Evolutionary conservation across 176 grass and related monocot genomes (phyloP).

Genomic region (Rhynchospora pubera): DNA sequence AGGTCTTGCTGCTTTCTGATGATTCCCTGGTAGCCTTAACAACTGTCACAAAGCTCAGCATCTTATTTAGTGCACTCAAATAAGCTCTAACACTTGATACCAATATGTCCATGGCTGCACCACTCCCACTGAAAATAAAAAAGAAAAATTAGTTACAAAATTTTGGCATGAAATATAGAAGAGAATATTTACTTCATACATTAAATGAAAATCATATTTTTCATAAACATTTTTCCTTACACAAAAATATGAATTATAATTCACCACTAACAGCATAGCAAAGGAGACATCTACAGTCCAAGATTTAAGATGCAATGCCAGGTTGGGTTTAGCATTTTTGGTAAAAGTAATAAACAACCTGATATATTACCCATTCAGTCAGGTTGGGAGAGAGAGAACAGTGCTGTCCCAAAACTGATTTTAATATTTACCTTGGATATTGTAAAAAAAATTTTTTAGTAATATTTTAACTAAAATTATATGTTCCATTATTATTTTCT

Average conservation of each 20-base stretch:
- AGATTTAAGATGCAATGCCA: not conserved
- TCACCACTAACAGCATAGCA: not conserved
- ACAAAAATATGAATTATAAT: not conserved
- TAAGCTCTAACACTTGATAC: constrained; percentile 86
- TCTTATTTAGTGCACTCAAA: constrained; percentile 81
- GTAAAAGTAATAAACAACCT: not conserved
- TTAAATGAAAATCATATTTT: not conserved
- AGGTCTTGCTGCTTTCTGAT: not conserved
- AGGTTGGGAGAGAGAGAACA: not conserved
- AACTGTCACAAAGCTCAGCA: constrained; percentile 58
- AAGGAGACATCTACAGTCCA: not conserved
- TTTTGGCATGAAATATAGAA: not conserved
- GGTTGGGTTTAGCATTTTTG: not conserved
- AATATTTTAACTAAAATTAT: not conserved
- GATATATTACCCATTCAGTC: not conserved
- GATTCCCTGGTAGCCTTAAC: constrained; percentile 40
- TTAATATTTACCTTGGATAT: no score
- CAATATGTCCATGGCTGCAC: constrained; percentile 59
- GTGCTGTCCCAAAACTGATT: no score
- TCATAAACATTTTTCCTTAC: not conserved
- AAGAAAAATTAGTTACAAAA: not conserved
- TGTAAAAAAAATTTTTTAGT: no score
- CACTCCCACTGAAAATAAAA: constrained; percentile 64
- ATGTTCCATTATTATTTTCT: not conserved
- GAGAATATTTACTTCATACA: not conserved